Evolutionary conservation across 108 stramenopile species (phyloP), one percentile per base, ranked within the genome.

Genomic region (Skeletonema potamos): DNA sequence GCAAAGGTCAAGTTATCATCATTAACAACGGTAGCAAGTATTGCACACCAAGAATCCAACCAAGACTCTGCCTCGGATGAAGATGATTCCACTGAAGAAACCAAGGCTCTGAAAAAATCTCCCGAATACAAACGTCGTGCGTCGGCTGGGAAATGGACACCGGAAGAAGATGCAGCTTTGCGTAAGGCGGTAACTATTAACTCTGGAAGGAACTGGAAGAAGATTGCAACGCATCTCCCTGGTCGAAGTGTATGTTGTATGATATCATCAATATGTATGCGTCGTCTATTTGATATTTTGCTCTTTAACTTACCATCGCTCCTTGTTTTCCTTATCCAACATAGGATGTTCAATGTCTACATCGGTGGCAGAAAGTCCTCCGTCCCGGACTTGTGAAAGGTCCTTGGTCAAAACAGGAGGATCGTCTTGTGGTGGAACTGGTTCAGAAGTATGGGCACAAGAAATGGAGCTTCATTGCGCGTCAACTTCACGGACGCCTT

Each of bases 351-450:
- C 98, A 99, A 70, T 99, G 98, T 72, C 84, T 99, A 13, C 99
- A 99, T 73, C 91, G 99, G 15, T 99, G 98, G 98, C 97, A 98
- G 74, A 99, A 99, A 76, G 98, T 99, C 13, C 92, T 99, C 18
- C 90, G 89, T 48, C 97, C 98, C 5, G 99, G 98, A 48, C 83
- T 98, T 27, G 88, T 97, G 79, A 98, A 98, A 81, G 99, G 99
- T 7, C 93, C 98, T 7, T 98, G 97, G 97, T 98, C 99, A 7
- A 68, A 89, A 30, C 94, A 97, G 69, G 99, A 99, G 74, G 99
- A 99, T 71, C 74, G 68, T 13, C 79, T 92, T 30, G 89, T 96
- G 1, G 72, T 85, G 39, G 72, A 83, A 11, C 69, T 97, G 12
- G 91, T 92, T 4, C 51, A 86, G 32, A 62, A 90, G 34, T 82